Conservation (phyloP, 2,329 filamentous ascomycete genomes). For the Sclerotinia borealis region DNA sequence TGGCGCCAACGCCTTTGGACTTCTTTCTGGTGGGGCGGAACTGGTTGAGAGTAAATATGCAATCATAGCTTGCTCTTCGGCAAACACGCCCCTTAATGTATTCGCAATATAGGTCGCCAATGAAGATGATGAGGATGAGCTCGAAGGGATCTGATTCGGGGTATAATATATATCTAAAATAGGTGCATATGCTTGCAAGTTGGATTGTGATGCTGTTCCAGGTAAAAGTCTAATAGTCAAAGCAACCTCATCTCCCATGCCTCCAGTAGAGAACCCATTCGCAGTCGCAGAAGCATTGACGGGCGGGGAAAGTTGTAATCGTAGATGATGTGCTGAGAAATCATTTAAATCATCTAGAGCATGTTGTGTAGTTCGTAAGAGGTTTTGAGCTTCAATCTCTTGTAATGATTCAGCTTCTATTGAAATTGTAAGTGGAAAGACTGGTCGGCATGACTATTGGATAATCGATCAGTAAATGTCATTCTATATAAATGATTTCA, state of each 20-base stretch:
- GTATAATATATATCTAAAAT: slow-evolving; percentile 74
- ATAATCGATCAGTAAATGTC: slow-evolving; percentile 15
- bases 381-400: slow-evolving; percentile 60
- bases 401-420: slow-evolving; percentile 64
- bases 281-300: slow-evolving; percentile 20
- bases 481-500: neutral
- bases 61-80: slow-evolving; percentile 83
- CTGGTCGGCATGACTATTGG: slow-evolving; percentile 71
- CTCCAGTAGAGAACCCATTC: slow-evolving; percentile 30
- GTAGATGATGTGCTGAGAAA: slow-evolving; percentile 77
- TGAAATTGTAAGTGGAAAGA: slow-evolving; percentile 79
- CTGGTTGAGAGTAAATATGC: slow-evolving; percentile 63
- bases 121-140: slow-evolving; percentile 63
- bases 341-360: slow-evolving; percentile 82
- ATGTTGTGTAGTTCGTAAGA: slow-evolving; percentile 77
- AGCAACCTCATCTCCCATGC: slow-evolving; percentile 47
- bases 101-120: slow-evolving; percentile 72
- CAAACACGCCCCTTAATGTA: slow-evolving; percentile 71
- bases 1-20: slow-evolving; percentile 42
- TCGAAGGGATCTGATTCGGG: slow-evolving; percentile 60
- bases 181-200: slow-evolving; percentile 62
- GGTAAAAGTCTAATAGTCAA: slow-evolving; percentile 66
- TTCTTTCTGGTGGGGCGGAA: slow-evolving; percentile 44
- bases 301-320: slow-evolving; percentile 55
- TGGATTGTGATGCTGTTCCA: slow-evolving; percentile 52